Evolutionary conservation across 2,329 filamentous ascomycete genomes (phyloP).

Genomic region (Sporothrix globosa): DNA sequence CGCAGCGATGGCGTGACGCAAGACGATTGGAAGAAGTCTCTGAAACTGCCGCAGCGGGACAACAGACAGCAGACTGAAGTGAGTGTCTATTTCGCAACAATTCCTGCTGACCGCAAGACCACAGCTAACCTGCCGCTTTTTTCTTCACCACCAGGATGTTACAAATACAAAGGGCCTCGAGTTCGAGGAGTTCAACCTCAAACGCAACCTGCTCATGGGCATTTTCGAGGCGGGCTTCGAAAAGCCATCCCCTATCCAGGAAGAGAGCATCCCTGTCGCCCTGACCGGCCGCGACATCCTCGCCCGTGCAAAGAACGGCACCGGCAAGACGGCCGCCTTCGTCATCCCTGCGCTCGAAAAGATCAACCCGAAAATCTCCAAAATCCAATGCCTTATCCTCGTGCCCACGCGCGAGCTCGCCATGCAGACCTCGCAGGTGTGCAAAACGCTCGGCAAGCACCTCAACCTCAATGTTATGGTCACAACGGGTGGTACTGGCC

Average conservation of each 20-base stretch:
- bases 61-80: conserved; percentile 70
- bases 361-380: conserved; percentile 94
- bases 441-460: conserved; percentile 97
- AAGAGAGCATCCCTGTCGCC: conserved; percentile 97
- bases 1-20: conserved; percentile 54
- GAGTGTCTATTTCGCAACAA: not conserved
- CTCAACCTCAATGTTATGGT: conserved; percentile 99
- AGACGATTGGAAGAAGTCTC: conserved; percentile 73
- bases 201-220: conserved; percentile 94
- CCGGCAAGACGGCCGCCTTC: conserved; percentile 97
- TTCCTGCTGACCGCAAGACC: not conserved
- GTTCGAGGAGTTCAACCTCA: conserved; percentile 95
- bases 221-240: conserved; percentile 99
- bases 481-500: conserved; percentile 90
- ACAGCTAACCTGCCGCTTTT: not conserved
- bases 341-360: conserved; percentile 93
- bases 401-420: conserved; percentile 96
- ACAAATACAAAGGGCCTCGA: conserved; percentile 97
- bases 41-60: conserved; percentile 75
- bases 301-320: conserved; percentile 96
- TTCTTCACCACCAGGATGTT: conserved; percentile 64
- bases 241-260: conserved; percentile 97
- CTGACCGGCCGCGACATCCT: conserved; percentile 94
- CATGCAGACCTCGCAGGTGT: conserved; percentile 97
- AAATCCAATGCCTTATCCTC: conserved; percentile 94